phyloP scores from a whole-genome alignment of 768 basidiomycete genomes.

The Roridomyces roridus region DNA sequence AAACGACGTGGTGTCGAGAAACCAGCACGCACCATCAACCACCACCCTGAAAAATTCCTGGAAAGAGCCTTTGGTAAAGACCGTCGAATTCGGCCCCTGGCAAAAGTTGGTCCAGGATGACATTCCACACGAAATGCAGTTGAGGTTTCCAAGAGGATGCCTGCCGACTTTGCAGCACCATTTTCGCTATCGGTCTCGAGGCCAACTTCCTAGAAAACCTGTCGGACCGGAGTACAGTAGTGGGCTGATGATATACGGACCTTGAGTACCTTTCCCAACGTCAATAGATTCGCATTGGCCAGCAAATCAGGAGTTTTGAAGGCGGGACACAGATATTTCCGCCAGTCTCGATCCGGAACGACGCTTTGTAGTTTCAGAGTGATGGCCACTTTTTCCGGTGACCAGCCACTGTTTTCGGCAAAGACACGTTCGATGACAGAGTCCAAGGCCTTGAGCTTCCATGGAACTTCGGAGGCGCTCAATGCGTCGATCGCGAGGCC shows the following conservation, averaged over 20 bases:
- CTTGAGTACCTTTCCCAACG: constrained; percentile 81
- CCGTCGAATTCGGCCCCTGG: constrained; percentile 46
- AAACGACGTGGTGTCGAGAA: neutral
- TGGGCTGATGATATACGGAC: constrained; percentile 42
- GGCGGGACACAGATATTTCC: constrained; percentile 62
- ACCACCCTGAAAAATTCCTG: constrained; percentile 91
- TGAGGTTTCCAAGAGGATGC: constrained; percentile 84
- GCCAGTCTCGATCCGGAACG: constrained; percentile 72
- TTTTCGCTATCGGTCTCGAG: constrained; percentile 59
- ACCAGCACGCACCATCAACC: constrained; percentile 76
- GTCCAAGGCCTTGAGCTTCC: constrained; percentile 72
- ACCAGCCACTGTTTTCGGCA: constrained; percentile 67
- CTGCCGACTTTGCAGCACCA: constrained; percentile 52
- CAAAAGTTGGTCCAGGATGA: constrained; percentile 79
- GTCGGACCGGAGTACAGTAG: constrained; percentile 16
- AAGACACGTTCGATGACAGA: constrained; percentile 59
- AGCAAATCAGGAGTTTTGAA: constrained; percentile 82
- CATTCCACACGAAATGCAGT: constrained; percentile 90
- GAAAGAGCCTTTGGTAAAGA: constrained; percentile 66
- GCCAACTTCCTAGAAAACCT: constrained; percentile 55
- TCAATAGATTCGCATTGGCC: constrained; percentile 70
- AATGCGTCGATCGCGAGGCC: constrained; percentile 67
- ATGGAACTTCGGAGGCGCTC: constrained; percentile 61
- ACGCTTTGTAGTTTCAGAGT: constrained; percentile 70
- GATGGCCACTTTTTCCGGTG: constrained; percentile 88